Conservation (phyloP, 106 monocot genomes). For the Gastrodia elata region DNA sequence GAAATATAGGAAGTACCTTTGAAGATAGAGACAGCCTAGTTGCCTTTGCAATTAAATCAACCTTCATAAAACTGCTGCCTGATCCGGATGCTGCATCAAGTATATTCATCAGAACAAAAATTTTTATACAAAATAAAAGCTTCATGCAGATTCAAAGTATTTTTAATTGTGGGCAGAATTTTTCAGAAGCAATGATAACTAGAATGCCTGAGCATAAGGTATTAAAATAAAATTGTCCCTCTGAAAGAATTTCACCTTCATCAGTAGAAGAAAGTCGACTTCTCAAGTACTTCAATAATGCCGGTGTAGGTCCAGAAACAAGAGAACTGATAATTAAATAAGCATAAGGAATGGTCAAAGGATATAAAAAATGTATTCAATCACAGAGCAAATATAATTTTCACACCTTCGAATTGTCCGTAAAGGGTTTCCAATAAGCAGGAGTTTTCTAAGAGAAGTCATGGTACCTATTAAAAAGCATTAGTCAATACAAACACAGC, state of each 20-base stretch:
- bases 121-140: not conserved
- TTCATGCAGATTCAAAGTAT: not conserved
- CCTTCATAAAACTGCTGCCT: conserved; percentile 30
- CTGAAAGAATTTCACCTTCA: conserved; percentile 39
- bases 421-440: conserved; percentile 84
- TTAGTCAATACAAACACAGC: not conserved
- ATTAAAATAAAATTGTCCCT: not conserved
- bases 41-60: conserved; percentile 60
- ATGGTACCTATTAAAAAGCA: conserved; percentile 51
- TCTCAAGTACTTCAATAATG: conserved; percentile 60
- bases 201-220: not conserved
- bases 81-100: conserved; percentile 30
- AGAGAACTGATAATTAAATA: conserved; percentile 52
- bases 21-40: conserved; percentile 64
- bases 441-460: conserved; percentile 85
- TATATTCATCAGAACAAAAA: conserved; percentile 6
- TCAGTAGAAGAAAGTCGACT: conserved; percentile 75
- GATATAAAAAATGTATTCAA: not conserved
- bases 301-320: conserved; percentile 83
- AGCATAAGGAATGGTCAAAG: not conserved
- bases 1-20: conserved; percentile 42
- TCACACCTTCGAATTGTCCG: conserved; percentile 78
- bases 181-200: not conserved
- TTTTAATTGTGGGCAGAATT: not conserved
- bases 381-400: not conserved